Percentiles rank a stretch among this genome's conserved stretches.
phyloP scores from a whole-genome alignment of 805 yeast species.

The Candida krabiensis region DNA sequence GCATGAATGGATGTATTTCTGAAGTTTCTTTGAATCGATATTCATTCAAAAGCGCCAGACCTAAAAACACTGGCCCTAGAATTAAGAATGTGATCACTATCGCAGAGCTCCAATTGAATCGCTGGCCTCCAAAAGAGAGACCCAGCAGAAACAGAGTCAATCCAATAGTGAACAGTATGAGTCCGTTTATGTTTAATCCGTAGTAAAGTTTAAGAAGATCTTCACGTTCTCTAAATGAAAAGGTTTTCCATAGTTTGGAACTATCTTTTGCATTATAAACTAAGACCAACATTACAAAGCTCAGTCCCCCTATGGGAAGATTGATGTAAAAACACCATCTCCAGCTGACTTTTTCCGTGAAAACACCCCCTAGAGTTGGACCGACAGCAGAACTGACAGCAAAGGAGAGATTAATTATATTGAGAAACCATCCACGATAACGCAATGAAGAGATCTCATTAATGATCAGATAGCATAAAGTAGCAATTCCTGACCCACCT shows the following conservation, averaged over 20 bases:
- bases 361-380: slow-evolving; percentile 67
- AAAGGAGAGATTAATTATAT: slow-evolving; percentile 43
- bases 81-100: slow-evolving; percentile 49
- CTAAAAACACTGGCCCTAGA: slow-evolving; percentile 41
- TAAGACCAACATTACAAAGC: slow-evolving; percentile 41
- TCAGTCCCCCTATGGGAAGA: slow-evolving; percentile 63
- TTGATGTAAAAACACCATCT: slow-evolving; percentile 77
- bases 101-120: slow-evolving; percentile 55
- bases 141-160: slow-evolving; percentile 50
- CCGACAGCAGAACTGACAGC: slow-evolving; percentile 57
- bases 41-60: slow-evolving; percentile 40
- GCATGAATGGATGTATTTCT: slow-evolving; percentile 43
- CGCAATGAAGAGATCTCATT: slow-evolving; percentile 52
- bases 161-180: slow-evolving; percentile 45
- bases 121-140: slow-evolving; percentile 57
- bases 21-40: slow-evolving; percentile 18
- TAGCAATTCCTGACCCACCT: slow-evolving; percentile 74
- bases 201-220: slow-evolving; percentile 1
- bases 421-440: slow-evolving; percentile 40
- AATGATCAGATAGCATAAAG: slow-evolving; percentile 55
- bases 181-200: slow-evolving; percentile 19
- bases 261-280: slow-evolving; percentile 8
- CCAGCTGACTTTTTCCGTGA: slow-evolving; percentile 55
- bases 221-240: background rate
- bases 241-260: background rate